phyloP scores from a whole-genome alignment of 2,329 filamentous ascomycete species.

The Parascedosporium putredinis region DNA sequence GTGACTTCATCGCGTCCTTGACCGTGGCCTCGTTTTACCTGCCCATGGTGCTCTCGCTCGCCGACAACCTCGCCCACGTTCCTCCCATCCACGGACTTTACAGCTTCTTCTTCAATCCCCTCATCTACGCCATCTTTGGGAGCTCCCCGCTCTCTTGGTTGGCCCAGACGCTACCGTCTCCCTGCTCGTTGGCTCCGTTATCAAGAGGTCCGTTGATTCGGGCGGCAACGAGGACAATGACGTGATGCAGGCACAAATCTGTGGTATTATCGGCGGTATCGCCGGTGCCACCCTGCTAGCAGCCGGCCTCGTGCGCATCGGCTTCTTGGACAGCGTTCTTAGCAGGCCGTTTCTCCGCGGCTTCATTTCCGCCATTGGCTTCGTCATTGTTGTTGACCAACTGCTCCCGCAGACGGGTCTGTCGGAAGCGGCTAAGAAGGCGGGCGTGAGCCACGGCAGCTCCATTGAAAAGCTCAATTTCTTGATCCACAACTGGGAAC shows the following conservation, averaged over 20 bases:
- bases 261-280: conserved; percentile 79
- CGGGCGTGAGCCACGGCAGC: conserved; percentile 68
- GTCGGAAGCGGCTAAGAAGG: conserved; percentile 49
- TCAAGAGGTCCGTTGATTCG: conserved; percentile 68
- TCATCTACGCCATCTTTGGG: conserved; percentile 84
- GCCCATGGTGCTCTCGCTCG: conserved; percentile 89
- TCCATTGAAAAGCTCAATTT: conserved; percentile 80
- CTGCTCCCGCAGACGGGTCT: conserved; percentile 84
- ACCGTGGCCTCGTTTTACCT: conserved; percentile 99
- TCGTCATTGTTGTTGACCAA: conserved; percentile 93
- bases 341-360: conserved; percentile 86
- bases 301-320: conserved; percentile 73
- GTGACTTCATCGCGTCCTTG: conserved; percentile 77
- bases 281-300: conserved; percentile 82
- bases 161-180: conserved; percentile 92
- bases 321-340: conserved; percentile 89
- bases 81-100: conserved; percentile 92
- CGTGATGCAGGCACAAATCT: conserved; percentile 65
- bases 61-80: conserved; percentile 83
- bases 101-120: conserved; percentile 82
- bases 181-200: conserved; percentile 76
- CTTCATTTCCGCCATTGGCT: conserved; percentile 94
- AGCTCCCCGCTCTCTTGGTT: conserved; percentile 91
- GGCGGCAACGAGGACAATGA: conserved; percentile 53
- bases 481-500: conserved; percentile 53